These are phyloP conservation scores for Aristolochia contorta DNA, from an alignment of 164 flowering plant genomes.

Conservation along the genomic window DNA sequence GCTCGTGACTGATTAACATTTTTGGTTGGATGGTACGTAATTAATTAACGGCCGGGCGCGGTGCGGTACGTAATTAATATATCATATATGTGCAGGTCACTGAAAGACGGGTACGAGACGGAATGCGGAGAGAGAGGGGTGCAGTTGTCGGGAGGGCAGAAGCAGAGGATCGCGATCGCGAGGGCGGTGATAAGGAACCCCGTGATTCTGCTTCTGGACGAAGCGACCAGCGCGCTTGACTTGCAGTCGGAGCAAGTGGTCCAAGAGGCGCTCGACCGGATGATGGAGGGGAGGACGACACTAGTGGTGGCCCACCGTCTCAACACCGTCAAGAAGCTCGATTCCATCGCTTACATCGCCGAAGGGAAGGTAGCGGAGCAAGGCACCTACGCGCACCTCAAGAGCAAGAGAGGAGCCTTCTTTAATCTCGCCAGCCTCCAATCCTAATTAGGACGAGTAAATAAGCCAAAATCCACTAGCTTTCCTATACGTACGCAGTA, in stretches of 20 bases:
- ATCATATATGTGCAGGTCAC: too few species aligned
- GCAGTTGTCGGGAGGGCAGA: slow-evolving; percentile 89
- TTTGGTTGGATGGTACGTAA: too few species aligned
- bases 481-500: too few species aligned
- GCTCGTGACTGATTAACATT: too few species aligned
- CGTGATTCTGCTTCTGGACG: slow-evolving; percentile 59
- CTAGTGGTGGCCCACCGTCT: slow-evolving; percentile 86
- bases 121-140: slow-evolving; percentile 92
- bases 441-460: neutral
- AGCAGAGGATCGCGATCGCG: slow-evolving; percentile 84
- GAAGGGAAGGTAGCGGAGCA: slow-evolving; percentile 74
- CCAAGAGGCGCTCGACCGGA: slow-evolving; percentile 69
- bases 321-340: slow-evolving; percentile 67
- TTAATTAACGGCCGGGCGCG: too few species aligned
- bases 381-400: slow-evolving; percentile 63
- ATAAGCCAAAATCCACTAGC: too few species aligned
- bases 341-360: slow-evolving; percentile 56
- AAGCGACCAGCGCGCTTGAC: slow-evolving; percentile 90
- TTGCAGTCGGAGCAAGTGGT: slow-evolving; percentile 83
- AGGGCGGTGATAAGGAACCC: slow-evolving; percentile 81
- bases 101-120: slow-evolving; percentile 74
- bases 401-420: slow-evolving; percentile 63
- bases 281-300: slow-evolving; percentile 73
- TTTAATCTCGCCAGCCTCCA: slow-evolving; percentile 56
- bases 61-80: too few species aligned